These are phyloP conservation scores for Xylaria longipes DNA, from an alignment of 495 filamentous ascomycete genomes.

Conservation along the genomic window DNA sequence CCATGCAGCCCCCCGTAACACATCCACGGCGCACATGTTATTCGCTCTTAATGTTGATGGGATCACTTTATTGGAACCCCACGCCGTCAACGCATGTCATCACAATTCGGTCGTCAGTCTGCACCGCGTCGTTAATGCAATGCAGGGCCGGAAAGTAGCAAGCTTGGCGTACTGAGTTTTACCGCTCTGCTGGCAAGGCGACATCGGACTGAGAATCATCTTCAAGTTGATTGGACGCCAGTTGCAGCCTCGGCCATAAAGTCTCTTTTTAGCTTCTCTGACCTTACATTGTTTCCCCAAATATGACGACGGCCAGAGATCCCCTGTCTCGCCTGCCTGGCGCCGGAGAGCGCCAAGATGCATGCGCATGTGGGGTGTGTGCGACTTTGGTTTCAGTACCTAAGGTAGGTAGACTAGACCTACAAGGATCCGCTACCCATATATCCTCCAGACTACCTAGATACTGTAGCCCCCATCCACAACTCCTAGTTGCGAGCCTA, in stretches of 20 bases:
- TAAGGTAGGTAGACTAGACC: no score
- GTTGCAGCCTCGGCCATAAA: slow-evolving; percentile 23
- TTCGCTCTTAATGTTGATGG: background rate
- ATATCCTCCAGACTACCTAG: background rate
- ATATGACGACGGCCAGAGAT: slow-evolving; percentile 8
- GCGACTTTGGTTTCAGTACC: no score
- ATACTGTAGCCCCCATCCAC: slow-evolving; percentile 14
- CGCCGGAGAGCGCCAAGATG: slow-evolving; percentile 29
- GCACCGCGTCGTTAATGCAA: slow-evolving; percentile 17
- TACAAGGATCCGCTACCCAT: slow-evolving; percentile 16
- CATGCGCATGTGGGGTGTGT: slow-evolving; percentile 41
- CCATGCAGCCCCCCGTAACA: background rate
- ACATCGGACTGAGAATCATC: slow-evolving; percentile 27
- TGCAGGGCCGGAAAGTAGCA: slow-evolving; percentile 20
- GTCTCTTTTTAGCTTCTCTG: slow-evolving; percentile 17
- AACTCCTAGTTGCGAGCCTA: background rate
- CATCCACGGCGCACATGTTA: background rate
- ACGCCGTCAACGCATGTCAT: slow-evolving; percentile 22
- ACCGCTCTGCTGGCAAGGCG: slow-evolving; percentile 27
- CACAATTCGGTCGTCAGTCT: slow-evolving; percentile 17
- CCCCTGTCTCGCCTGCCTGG: slow-evolving; percentile 16
- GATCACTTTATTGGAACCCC: slow-evolving; percentile 9
- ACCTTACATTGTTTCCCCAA: background rate
- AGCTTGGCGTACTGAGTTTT: slow-evolving; percentile 23
- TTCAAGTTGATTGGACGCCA: slow-evolving; percentile 15